A percentile compares a stretch with the other conserved stretches of the same genome.
Evolutionary conservation across 371 early-diverging fungal genomes (phyloP).

Genomic region (Amoeboradix gromovi): DNA sequence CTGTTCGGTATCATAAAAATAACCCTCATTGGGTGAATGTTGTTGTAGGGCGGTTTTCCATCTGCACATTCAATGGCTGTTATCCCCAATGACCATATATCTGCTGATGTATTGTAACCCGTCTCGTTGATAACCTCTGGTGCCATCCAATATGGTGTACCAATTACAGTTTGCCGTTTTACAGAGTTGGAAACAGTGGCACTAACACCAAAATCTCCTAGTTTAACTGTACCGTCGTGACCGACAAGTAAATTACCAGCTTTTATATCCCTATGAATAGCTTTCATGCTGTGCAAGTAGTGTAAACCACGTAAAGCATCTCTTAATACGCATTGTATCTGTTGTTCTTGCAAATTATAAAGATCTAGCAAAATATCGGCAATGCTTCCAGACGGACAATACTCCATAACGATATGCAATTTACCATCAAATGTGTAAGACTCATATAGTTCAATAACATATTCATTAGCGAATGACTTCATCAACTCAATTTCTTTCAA

Average conservation of each 20-base stretch:
- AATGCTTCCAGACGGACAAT: constrained; percentile 22
- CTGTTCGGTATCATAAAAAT: constrained; percentile 19
- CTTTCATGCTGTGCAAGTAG: constrained; percentile 14
- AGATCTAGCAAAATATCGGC: constrained; percentile 18
- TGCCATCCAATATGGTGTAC: constrained; percentile 24
- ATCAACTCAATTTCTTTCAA: too few relatives aligned
- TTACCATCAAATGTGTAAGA: too few relatives aligned
- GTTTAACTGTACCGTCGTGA: constrained; percentile 16
- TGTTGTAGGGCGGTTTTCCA: constrained; percentile 24
- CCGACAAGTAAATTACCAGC: constrained; percentile 16
- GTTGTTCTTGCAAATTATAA: neutral
- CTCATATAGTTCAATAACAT: too few relatives aligned
- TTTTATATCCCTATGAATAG: constrained; percentile 14
- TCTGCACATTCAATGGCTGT: constrained; percentile 51
- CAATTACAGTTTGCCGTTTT: constrained; percentile 19
- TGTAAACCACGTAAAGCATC: constrained; percentile 12
- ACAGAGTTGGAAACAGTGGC: constrained; percentile 17
- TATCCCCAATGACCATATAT: constrained; percentile 63
- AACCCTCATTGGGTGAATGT: constrained; percentile 22
- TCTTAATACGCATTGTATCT: constrained; percentile 8
- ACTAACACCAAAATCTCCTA: constrained; percentile 24
- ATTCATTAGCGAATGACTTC: too few relatives aligned
- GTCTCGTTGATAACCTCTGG: constrained; percentile 26
- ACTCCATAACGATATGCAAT: too few relatives aligned
- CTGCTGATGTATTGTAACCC: constrained; percentile 21